Evolutionary conservation across 495 filamentous ascomycete species (phyloP).

Genomic region (Hypomontagnella submonticulosa): DNA sequence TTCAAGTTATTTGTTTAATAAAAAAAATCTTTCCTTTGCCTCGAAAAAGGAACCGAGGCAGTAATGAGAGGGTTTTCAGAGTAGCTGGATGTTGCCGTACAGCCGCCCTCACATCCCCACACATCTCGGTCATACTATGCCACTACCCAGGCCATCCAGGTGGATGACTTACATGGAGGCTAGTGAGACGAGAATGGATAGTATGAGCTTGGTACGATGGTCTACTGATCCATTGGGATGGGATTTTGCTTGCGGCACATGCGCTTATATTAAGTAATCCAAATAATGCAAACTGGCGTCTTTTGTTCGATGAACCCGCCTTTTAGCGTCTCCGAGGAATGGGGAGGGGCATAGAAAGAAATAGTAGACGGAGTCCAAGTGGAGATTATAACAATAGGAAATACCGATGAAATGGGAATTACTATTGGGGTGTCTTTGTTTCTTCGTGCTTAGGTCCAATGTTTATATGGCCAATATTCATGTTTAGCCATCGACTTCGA

Average conservation of each 20-base stretch:
- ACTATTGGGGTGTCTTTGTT: too few relatives aligned
- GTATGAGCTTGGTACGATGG: constrained; percentile 45
- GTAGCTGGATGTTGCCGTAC: constrained; percentile 25
- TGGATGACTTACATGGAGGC: constrained; percentile 47
- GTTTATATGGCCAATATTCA: background rate
- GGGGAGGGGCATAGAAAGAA: background rate
- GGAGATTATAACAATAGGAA: background rate
- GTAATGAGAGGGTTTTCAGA: constrained; percentile 15
- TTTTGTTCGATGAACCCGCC: constrained; percentile 4
- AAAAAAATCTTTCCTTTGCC: constrained; percentile 2
- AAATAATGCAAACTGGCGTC: constrained; percentile 23
- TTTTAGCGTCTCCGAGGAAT: background rate
- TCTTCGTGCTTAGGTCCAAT: too few relatives aligned
- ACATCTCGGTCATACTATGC: constrained; percentile 46
- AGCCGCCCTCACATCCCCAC: constrained; percentile 40
- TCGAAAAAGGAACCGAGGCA: constrained; percentile 19
- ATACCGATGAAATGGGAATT: background rate
- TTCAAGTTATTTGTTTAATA: constrained; percentile 3
- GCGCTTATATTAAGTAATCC: constrained; percentile 38
- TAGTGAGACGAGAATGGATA: constrained; percentile 43
- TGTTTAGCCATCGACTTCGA: constrained; percentile 3
- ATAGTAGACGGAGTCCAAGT: background rate
- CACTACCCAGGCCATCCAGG: constrained; percentile 34
- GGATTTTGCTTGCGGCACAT: constrained; percentile 36
- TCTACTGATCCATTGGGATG: constrained; percentile 39